Base-by-base conservation (phyloP, 768 basidiomycete genomes). In the Rhizopogon vulgaris region DNA sequence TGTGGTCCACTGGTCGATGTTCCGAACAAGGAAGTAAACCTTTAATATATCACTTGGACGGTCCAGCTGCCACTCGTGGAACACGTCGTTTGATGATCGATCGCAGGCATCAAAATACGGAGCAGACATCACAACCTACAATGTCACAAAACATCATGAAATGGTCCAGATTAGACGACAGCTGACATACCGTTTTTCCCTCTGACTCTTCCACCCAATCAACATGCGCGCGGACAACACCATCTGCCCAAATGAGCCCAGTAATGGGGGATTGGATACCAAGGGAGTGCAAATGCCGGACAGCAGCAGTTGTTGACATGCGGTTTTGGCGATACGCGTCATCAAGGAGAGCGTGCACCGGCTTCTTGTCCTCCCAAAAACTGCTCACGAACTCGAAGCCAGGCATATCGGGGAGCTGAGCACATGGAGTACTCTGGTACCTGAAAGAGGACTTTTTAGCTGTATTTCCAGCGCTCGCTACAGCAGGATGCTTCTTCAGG, bases 281-380 rank as follows among this genome's bases (percentile, higher is more conserved):
- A 24, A 79, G 59, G 14, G 78, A 76, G 46, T 78, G 71, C 22
- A 80, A 63, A 57, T 82, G 80, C 1, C 80, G 72, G 1, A 68
- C 71, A 5, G 72, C 73, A 3, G 78, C 69, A 10, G 79, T 70
- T 4, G 78, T 79, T 1, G 79, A 67, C 68, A 82, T 79, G 25
- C 81, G 67, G 58, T 82, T 82, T 61, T 82, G 80, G 22, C 81
- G 65, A 58, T 79, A 79, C 1, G 81, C 80, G 51, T 77, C 74
- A 41, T 77, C 78, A 2, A 78, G 69, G 55, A 77, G 60, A 4
- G 68, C 58, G 41, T 80, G 76, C 10, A 71, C 65, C 0, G 78
- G 76, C 51, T 81, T 83, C 69, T 83, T 83, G 64, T 83, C 79
- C 57, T 83, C 79, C 77, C 77, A 80, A 46, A 82, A 64, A 51